Conservation (phyloP, 148 eudicot genomes). For the Rhododendron ovatum region DNA sequence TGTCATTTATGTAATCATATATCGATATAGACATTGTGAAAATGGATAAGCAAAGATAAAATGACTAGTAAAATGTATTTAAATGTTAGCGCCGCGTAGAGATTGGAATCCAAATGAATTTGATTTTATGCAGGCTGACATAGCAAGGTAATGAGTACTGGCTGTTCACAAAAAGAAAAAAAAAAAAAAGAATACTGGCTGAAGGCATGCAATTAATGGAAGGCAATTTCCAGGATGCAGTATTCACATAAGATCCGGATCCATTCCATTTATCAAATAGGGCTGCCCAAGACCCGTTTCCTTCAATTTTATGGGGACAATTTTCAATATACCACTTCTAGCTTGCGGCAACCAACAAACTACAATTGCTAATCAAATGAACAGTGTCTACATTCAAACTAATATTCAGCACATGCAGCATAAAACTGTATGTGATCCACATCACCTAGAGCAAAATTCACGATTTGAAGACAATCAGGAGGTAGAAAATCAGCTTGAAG, state of each 20-base stretch:
- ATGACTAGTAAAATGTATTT: neutral
- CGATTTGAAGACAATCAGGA: neutral
- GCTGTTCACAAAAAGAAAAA: no score
- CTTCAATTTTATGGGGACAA: neutral
- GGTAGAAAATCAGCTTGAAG: neutral
- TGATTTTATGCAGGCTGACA: neutral
- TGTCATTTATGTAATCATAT: neutral
- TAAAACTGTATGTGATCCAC: neutral
- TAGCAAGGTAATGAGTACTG: neutral
- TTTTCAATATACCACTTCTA: neutral
- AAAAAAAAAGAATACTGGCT: no score
- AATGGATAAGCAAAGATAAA: neutral
- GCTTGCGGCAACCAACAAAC: neutral
- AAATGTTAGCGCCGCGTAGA: neutral
- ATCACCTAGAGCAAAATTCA: neutral
- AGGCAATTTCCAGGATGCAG: neutral
- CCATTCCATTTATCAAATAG: neutral
- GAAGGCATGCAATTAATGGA: neutral
- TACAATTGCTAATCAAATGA: neutral
- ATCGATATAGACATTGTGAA: neutral
- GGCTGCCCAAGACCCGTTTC: neutral
- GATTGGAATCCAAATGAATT: neutral
- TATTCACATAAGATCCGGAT: neutral
- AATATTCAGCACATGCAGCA: neutral
- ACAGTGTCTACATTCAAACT: neutral